Evolutionary conservation across 805 yeast species (phyloP).

Genomic region (Cyberlindnera nakhonratchasimensis): DNA sequence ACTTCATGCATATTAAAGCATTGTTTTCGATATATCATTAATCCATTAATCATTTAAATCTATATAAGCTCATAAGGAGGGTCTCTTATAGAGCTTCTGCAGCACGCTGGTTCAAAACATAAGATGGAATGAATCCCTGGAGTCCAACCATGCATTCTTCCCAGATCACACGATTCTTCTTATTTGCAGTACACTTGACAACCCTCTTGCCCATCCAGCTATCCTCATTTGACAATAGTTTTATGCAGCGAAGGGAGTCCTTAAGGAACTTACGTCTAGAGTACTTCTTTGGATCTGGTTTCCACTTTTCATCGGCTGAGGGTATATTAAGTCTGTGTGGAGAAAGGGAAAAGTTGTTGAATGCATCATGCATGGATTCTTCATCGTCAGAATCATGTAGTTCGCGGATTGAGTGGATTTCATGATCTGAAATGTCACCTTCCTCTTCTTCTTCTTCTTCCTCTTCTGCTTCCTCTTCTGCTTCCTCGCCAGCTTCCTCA

Average conservation of each 20-base stretch:
- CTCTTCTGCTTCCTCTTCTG: constrained; percentile 25
- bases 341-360: constrained; percentile 6
- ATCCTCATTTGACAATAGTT: constrained; percentile 48
- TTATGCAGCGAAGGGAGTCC: constrained; percentile 55
- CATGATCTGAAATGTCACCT: constrained; percentile 18
- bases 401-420: constrained; percentile 20
- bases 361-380: constrained; percentile 20
- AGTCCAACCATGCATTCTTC: constrained; percentile 21
- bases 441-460: constrained; percentile 13
- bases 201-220: constrained; percentile 46
- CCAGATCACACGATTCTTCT: constrained; percentile 5
- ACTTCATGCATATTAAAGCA: too few species aligned
- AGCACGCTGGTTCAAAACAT: not conserved
- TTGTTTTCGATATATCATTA: too few species aligned
- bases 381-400: constrained; percentile 24
- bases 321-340: too few species aligned
- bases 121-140: constrained; percentile 16
- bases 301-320: constrained; percentile 38
- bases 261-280: constrained; percentile 41
- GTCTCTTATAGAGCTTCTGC: not conserved
- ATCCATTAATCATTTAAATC: not conserved
- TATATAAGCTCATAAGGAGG: too few species aligned
- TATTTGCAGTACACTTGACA: constrained; percentile 11
- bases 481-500: constrained; percentile 20
- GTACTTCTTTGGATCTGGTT: constrained; percentile 38